Percentiles rank a stretch among this genome's conserved stretches.
These are phyloP conservation scores for Chrysoporthe deuterocubensis DNA, from an alignment of 2,329 filamentous ascomycete species.

Conservation along the genomic window DNA sequence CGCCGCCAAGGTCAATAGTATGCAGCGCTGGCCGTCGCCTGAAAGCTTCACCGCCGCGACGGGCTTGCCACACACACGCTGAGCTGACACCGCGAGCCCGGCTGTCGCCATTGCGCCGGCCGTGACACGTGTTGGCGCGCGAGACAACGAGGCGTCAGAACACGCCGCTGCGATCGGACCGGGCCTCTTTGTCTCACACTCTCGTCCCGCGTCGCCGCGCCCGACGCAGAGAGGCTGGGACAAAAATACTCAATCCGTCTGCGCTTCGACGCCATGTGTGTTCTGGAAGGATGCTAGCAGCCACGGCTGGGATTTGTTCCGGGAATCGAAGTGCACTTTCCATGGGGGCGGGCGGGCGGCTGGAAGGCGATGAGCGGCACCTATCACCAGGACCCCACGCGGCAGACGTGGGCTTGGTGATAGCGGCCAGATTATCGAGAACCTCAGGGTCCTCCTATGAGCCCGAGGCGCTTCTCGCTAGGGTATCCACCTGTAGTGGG, in stretches of 20 bases:
- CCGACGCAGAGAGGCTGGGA: background rate
- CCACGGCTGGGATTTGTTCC: background rate
- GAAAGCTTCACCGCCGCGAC: constrained; percentile 4
- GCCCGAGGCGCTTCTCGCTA: background rate
- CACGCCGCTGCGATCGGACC: background rate
- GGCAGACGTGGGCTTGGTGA: background rate
- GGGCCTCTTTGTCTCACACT: constrained; percentile 8
- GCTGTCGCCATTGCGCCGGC: background rate
- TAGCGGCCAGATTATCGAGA: too few species aligned
- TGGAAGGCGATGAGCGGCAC: too few species aligned
- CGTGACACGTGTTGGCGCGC: background rate
- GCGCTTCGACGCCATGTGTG: background rate
- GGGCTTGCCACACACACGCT: background rate
- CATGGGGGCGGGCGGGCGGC: background rate
- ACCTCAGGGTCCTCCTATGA: background rate
- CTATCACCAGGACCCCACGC: background rate
- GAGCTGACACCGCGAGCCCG: background rate
- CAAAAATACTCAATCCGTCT: background rate
- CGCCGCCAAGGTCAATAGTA: constrained; percentile 13
- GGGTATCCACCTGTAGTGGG: background rate
- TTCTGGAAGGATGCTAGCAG: background rate
- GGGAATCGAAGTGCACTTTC: background rate
- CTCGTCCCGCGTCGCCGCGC: background rate
- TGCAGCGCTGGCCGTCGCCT: background rate
- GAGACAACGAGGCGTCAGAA: background rate